These are phyloP conservation scores for Aquilaria agallochum DNA, from an alignment of 441 rosid genomes.

Conservation along the genomic window DNA sequence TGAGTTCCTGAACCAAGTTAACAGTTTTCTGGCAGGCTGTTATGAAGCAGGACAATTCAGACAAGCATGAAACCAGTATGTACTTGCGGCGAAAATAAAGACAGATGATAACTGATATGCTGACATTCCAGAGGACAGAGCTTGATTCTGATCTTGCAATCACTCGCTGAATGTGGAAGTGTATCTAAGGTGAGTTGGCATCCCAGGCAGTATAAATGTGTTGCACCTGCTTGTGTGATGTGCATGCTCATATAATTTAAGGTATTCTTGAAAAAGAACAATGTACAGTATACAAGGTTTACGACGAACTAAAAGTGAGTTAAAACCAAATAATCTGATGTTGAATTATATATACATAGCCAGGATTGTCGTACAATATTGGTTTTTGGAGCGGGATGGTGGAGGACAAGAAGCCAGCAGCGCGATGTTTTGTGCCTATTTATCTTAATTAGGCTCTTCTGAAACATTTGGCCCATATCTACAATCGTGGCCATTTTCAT, in stretches of 20 bases:
- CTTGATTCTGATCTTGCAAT: neutral
- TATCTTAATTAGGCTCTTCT: too few species aligned
- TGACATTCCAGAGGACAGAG: neutral
- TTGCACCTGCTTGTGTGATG: constrained; percentile 37
- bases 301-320: constrained; percentile 15
- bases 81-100: too few species aligned
- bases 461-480: too few species aligned
- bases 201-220: constrained; percentile 33
- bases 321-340: constrained; percentile 27
- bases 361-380: too few species aligned
- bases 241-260: constrained; percentile 7
- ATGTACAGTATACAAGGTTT: constrained; percentile 39
- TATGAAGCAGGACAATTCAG: constrained; percentile 2
- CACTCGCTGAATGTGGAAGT: neutral
- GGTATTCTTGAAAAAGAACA: constrained; percentile 6
- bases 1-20: constrained; percentile 28
- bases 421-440: too few species aligned
- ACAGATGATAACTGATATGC: too few species aligned
- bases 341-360: too few species aligned
- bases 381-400: too few species aligned
- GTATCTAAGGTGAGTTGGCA: constrained; percentile 20
- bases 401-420: too few species aligned
- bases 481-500: too few species aligned
- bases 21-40: constrained; percentile 23
- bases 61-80: too few species aligned